Conservation (phyloP, 2,329 filamentous ascomycete species). For the Gaeumannomyces sp. region DNA sequence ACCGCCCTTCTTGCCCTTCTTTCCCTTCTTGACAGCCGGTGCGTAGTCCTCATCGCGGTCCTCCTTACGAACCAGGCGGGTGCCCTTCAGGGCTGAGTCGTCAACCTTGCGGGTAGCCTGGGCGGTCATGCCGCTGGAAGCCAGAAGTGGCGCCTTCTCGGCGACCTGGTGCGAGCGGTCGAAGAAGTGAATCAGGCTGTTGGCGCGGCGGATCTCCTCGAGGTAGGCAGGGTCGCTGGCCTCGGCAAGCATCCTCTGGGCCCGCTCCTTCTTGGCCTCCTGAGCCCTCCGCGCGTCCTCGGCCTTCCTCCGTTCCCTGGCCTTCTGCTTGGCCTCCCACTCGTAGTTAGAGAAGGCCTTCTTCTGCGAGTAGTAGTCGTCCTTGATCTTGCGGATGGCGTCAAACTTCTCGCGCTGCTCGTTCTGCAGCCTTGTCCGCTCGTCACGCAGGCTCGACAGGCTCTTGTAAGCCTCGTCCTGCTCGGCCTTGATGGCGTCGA, state of each 20-base stretch:
- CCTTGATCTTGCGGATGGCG: slow-evolving; percentile 80
- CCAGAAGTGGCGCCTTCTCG: slow-evolving; percentile 61
- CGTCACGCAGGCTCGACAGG: slow-evolving; percentile 75
- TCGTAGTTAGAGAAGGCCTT: slow-evolving; percentile 82
- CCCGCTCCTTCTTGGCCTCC: slow-evolving; percentile 69
- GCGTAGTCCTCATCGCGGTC: slow-evolving; percentile 84
- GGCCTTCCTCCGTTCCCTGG: slow-evolving; percentile 70
- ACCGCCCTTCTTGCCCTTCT: slow-evolving; percentile 74
- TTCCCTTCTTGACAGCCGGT: slow-evolving; percentile 73
- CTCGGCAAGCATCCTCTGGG: slow-evolving; percentile 70
- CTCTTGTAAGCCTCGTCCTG: slow-evolving; percentile 88
- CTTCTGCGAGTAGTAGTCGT: slow-evolving; percentile 75
- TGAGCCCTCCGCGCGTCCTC: slow-evolving; percentile 71
- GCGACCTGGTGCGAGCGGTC: slow-evolving; percentile 63
- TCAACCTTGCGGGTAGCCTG: slow-evolving; percentile 79
- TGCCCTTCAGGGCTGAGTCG: slow-evolving; percentile 77
- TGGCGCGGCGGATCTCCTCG: slow-evolving; percentile 85
- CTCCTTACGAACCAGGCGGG: slow-evolving; percentile 77
- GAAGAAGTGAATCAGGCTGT: slow-evolving; percentile 84
- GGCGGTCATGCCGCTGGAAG: slow-evolving; percentile 68
- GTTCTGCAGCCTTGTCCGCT: slow-evolving; percentile 74
- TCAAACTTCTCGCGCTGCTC: slow-evolving; percentile 83
- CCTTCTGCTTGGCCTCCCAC: slow-evolving; percentile 70
- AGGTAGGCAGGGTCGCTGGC: slow-evolving; percentile 82
- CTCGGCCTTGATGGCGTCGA: slow-evolving; percentile 85